Evolutionary conservation across 331 rosid genomes (phyloP).

Genomic region (Rosa hybrid): DNA sequence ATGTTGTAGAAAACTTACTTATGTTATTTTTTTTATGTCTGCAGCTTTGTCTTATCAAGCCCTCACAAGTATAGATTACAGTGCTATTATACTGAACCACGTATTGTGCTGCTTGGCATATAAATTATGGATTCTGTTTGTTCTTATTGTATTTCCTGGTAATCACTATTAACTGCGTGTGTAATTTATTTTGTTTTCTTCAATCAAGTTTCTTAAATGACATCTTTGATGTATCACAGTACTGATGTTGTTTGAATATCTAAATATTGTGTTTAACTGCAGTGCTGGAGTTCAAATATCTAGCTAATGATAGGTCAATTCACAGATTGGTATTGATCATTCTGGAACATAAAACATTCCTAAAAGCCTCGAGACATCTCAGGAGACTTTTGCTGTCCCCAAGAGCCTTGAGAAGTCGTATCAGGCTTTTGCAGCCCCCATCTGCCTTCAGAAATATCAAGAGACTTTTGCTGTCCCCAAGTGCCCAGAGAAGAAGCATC

Average conservation of each 20-base stretch:
- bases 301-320: no score
- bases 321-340: no score
- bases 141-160: slow-evolving; percentile 13
- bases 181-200: slow-evolving; percentile 11
- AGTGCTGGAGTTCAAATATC: no score
- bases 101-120: slow-evolving; percentile 37
- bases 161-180: slow-evolving; percentile 1
- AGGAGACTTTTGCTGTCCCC: no score
- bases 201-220: slow-evolving; percentile 61
- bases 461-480: no score
- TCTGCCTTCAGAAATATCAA: no score
- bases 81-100: slow-evolving; percentile 85
- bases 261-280: no score
- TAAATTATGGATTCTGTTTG: slow-evolving; percentile 18
- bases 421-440: no score
- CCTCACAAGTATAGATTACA: slow-evolving; percentile 82
- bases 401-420: no score
- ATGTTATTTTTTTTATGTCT: slow-evolving; percentile 23
- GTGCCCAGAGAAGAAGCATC: no score
- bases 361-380: no score
- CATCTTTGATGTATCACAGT: slow-evolving; percentile 51
- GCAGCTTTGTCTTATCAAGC: slow-evolving; percentile 73
- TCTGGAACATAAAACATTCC: no score
- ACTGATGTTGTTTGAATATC: background rate
- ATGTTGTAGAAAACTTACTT: slow-evolving; percentile 17